Evolutionary conservation across 768 basidiomycete species (phyloP).

Genomic region (Lentinula sp.): DNA sequence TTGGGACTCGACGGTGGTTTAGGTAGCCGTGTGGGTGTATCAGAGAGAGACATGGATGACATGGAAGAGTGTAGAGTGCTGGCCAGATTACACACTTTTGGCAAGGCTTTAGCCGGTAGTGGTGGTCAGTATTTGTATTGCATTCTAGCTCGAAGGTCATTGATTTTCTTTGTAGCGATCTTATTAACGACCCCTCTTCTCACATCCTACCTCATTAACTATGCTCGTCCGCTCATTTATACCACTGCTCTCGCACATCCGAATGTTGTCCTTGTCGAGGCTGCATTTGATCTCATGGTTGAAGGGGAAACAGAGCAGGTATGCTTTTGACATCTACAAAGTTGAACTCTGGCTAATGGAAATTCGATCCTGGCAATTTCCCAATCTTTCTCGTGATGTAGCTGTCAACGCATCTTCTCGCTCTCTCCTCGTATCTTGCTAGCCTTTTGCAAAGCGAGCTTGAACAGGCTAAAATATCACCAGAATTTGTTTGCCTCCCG

Average conservation of each 20-base stretch:
- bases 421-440: slow-evolving; percentile 32
- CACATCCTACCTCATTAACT: slow-evolving; percentile 85
- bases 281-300: slow-evolving; percentile 74
- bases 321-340: slow-evolving; percentile 13
- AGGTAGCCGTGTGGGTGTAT: background rate
- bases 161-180: slow-evolving; percentile 44
- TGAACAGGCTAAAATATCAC: slow-evolving; percentile 26
- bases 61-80: slow-evolving; percentile 41
- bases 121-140: slow-evolving; percentile 57
- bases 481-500: slow-evolving; percentile 31
- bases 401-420: slow-evolving; percentile 11
- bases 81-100: slow-evolving; percentile 85
- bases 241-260: slow-evolving; percentile 80
- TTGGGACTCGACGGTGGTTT: slow-evolving; percentile 51
- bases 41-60: background rate
- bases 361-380: background rate
- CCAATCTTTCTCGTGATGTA: background rate
- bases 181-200: slow-evolving; percentile 67
- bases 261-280: slow-evolving; percentile 69
- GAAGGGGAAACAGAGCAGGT: slow-evolving; percentile 61
- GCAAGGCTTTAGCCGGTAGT: slow-evolving; percentile 80
- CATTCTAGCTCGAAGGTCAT: background rate
- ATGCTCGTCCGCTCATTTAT: slow-evolving; percentile 86
- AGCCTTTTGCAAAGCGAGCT: slow-evolving; percentile 33
- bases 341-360: background rate